Base-by-base conservation (phyloP, 2,329 filamentous ascomycete species). In the Ceratocystis papillata region DNA sequence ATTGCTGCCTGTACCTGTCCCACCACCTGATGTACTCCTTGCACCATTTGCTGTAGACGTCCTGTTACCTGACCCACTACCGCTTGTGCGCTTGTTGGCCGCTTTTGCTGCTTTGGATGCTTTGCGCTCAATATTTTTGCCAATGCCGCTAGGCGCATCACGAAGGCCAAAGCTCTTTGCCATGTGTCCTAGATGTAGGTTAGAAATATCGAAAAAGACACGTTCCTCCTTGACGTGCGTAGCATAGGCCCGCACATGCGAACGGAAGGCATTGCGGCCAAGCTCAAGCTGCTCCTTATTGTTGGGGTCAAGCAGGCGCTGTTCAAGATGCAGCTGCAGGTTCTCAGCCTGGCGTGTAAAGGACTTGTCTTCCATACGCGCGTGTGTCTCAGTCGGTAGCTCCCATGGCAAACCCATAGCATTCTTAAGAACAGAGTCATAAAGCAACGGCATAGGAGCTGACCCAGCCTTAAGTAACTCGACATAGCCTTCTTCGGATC, bases 81-180 rank as follows among this genome's bases (percentile, higher is more conserved):
- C 77, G 55, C 78, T 76, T 50, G 75, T 41, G 22, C 10, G n/a
- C 17, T 7, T 44, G 63, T 65, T 69, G 57, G 68, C 65, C 15
- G 72, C 71, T 69, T 74, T 76, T 66, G 72, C 73, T 46, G 73
- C 72, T 59, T 75, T 74, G 59, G 72, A 70, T 71, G 77, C 72
- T 75, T 78, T 75, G 72, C 76, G 73, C 73, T 80, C 70, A 76
- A 82, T 74, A 8, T 82, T 81, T 1, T 79, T 80, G 44, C 86
- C 86, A 65, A 99, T 95, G 62, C 89, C 88, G 4, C 88, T 88
- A 0, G 94, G 94, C 41, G 90, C 86, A 74, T 99, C 94, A 69
- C 95, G 82, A 70, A 99, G 77, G 1, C 87, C 94, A 73, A 96
- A 99, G 30, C 88, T 90, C 79, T 99, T 99, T 6, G 93, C 93